Conservation (phyloP, 495 filamentous ascomycete species). For the Poronia punctata region DNA sequence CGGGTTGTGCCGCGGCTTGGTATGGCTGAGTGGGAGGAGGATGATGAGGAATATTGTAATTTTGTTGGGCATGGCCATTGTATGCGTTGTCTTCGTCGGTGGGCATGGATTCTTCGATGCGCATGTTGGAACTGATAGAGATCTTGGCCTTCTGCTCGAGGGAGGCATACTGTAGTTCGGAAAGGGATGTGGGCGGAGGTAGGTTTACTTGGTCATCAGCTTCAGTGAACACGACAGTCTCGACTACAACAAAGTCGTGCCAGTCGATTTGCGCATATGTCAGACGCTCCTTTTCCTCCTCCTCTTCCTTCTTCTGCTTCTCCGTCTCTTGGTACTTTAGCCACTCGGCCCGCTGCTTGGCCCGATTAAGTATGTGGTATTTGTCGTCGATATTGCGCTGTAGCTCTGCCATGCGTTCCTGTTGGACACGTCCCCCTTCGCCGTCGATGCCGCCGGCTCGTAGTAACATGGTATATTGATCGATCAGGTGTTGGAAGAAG, state of each 20-base stretch:
- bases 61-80: slow-evolving; percentile 45
- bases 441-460: slow-evolving; percentile 61
- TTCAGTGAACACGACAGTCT: slow-evolving; percentile 91
- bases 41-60: slow-evolving; percentile 25
- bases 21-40: slow-evolving; percentile 30
- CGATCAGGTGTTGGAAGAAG: slow-evolving; percentile 84
- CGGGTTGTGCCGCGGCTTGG: slow-evolving; percentile 26
- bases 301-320: slow-evolving; percentile 82
- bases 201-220: slow-evolving; percentile 79
- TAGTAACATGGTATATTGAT: slow-evolving; percentile 86
- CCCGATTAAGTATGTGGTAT: slow-evolving; percentile 70
- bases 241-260: slow-evolving; percentile 95
- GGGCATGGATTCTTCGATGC: slow-evolving; percentile 95
- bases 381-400: slow-evolving; percentile 71
- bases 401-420: slow-evolving; percentile 65
- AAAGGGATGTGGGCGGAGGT: slow-evolving; percentile 80
- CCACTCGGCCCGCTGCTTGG: slow-evolving; percentile 81
- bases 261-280: slow-evolving; percentile 92
- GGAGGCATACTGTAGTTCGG: slow-evolving; percentile 86
- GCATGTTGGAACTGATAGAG: slow-evolving; percentile 69
- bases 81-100: slow-evolving; percentile 57
- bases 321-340: slow-evolving; percentile 76
- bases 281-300: slow-evolving; percentile 75
- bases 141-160: slow-evolving; percentile 90
- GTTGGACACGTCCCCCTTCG: slow-evolving; percentile 57